These are phyloP conservation scores for Neopestalotiopsis sp. DNA, from an alignment of 2,329 filamentous ascomycete genomes.

Conservation along the genomic window DNA sequence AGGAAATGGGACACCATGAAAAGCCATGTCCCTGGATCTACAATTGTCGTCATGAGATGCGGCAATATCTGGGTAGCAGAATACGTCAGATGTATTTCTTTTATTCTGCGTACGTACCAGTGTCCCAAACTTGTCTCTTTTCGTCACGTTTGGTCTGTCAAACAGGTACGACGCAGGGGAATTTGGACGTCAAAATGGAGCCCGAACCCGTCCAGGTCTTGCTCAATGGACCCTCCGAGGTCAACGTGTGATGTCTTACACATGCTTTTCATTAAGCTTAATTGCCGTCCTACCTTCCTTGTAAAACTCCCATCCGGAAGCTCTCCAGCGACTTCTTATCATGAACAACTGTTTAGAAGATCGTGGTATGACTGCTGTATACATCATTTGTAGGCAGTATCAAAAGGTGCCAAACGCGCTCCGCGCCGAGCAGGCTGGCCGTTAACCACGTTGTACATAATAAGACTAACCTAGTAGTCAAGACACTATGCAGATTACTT, in stretches of 20 bases:
- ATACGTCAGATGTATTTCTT: neutral
- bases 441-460: too few relatives aligned
- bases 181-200: neutral
- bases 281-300: neutral
- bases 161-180: neutral
- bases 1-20: neutral
- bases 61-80: neutral
- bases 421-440: too few relatives aligned
- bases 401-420: too few relatives aligned
- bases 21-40: neutral
- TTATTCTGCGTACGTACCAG: neutral
- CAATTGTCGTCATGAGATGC: neutral
- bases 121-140: neutral
- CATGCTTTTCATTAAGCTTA: neutral
- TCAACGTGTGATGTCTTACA: neutral
- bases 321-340: neutral
- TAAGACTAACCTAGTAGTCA: too few relatives aligned
- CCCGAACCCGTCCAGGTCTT: neutral
- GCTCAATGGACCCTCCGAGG: neutral
- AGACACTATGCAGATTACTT: too few relatives aligned
- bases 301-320: neutral
- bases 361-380: too few relatives aligned
- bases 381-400: too few relatives aligned
- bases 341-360: too few relatives aligned
- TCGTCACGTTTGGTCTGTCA: neutral